Percentiles rank a stretch among this genome's conserved stretches.
phyloP scores from a whole-genome alignment of 306 rosid genomes.

The Arachis stenosperma region DNA sequence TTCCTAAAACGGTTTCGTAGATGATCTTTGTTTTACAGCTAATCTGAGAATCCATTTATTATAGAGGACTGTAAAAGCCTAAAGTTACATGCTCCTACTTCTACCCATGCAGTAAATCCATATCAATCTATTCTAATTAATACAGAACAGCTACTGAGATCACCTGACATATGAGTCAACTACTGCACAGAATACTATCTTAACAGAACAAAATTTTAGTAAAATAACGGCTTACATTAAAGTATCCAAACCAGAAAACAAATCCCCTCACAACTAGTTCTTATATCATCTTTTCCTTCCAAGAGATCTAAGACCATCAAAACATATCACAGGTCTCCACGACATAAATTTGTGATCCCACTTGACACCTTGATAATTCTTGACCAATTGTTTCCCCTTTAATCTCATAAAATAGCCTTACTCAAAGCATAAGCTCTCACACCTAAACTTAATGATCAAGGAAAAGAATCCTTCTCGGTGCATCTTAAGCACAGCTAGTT shows the following conservation, averaged over 20 bases:
- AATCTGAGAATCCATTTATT: background rate
- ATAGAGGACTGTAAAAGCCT: background rate
- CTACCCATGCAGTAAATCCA: background rate
- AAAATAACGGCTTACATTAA: no score
- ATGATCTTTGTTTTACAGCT: background rate
- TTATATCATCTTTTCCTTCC: no score
- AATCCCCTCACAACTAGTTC: no score
- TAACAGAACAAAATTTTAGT: no score
- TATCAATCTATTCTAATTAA: background rate
- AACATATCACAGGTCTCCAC: background rate
- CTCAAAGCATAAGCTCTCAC: slow-evolving; percentile 12
- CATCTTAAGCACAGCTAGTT: slow-evolving; percentile 32
- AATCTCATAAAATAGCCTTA: slow-evolving; percentile 7
- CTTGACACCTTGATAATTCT: no score
- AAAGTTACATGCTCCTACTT: background rate
- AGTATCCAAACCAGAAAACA: no score
- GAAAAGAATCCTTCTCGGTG: slow-evolving; percentile 27
- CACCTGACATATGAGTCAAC: background rate
- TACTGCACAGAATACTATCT: background rate
- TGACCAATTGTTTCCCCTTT: background rate
- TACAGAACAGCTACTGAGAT: background rate
- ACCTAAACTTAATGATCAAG: slow-evolving; percentile 11
- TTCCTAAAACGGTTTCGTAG: background rate
- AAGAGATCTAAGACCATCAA: background rate
- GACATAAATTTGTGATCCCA: background rate